These are phyloP conservation scores for Chytriomyces sp. DNA, from an alignment of 192 early-diverging fungal genomes.

Conservation along the genomic window DNA sequence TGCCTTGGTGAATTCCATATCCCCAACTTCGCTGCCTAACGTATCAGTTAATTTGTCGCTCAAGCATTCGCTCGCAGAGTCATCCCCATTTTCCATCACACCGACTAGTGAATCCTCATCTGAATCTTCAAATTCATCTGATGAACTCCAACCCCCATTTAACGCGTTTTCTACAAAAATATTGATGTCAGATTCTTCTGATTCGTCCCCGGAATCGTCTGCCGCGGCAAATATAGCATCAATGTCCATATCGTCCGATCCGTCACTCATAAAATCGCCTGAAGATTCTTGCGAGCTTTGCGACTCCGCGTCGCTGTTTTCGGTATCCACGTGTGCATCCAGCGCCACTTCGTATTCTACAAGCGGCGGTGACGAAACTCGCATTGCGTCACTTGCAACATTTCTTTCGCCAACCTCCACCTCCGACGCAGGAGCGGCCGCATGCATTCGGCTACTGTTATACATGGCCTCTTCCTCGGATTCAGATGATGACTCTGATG, in stretches of 20 bases:
- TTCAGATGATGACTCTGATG: not conserved
- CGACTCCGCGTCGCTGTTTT: not conserved
- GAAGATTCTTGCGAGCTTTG: not conserved
- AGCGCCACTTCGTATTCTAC: slow-evolving; percentile 1
- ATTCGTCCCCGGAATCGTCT: slow-evolving; percentile 11
- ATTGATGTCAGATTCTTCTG: slow-evolving; percentile 26
- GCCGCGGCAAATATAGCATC: slow-evolving; percentile 25
- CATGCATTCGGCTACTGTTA: not conserved
- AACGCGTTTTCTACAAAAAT: slow-evolving; percentile 29
- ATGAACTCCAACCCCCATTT: slow-evolving; percentile 33
- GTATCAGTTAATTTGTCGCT: slow-evolving; percentile 1
- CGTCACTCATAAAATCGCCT: slow-evolving; percentile 2
- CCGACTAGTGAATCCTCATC: slow-evolving; percentile 21
- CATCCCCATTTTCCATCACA: slow-evolving; percentile 1
- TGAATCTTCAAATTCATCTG: slow-evolving; percentile 24
- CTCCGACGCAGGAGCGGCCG: not conserved
- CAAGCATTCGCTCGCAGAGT: slow-evolving; percentile 1
- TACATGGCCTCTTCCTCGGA: not conserved
- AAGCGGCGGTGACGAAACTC: not conserved
- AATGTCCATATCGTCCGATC: slow-evolving; percentile 25
- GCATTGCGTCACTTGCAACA: not conserved
- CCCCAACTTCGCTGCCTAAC: not conserved
- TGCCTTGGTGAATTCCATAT: not conserved
- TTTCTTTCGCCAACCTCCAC: not conserved
- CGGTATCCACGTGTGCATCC: slow-evolving; percentile 1